Evolutionary conservation across 2,329 filamentous ascomycete genomes (phyloP).

Genomic region (Colletotrichum sp.): DNA sequence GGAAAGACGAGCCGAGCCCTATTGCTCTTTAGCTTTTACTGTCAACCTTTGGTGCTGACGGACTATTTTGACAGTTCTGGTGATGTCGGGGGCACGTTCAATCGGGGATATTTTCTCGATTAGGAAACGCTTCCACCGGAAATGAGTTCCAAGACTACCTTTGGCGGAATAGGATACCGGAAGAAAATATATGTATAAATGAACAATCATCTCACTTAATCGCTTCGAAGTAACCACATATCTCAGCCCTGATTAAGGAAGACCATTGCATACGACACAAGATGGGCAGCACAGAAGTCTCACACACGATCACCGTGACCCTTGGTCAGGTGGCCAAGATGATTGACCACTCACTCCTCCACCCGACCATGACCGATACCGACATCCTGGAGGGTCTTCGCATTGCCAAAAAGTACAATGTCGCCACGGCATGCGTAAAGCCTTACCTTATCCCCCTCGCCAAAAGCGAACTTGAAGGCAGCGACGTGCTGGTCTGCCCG

Average conservation of each 20-base stretch:
- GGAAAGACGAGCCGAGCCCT: too few species aligned
- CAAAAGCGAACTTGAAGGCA: slow-evolving; percentile 48
- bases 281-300: background rate
- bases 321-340: slow-evolving; percentile 53
- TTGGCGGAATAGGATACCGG: background rate
- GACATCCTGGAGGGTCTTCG: slow-evolving; percentile 55
- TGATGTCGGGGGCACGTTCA: background rate
- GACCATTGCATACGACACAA: background rate
- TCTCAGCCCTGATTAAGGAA: background rate
- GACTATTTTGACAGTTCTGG: fast-evolving
- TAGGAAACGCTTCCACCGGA: background rate
- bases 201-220: background rate
- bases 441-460: slow-evolving; percentile 59
- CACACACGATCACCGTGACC: slow-evolving; percentile 42
- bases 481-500: slow-evolving; percentile 56
- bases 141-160: background rate
- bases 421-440: slow-evolving; percentile 41
- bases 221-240: fast-evolving
- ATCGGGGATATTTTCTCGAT: background rate
- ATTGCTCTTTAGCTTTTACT: background rate
- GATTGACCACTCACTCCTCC: slow-evolving; percentile 67
- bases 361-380: slow-evolving; percentile 64
- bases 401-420: slow-evolving; percentile 49
- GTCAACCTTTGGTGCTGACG: background rate
- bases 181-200: background rate